Conservation (phyloP, 345 rosid genomes). For the Anastatica hierochuntica region DNA sequence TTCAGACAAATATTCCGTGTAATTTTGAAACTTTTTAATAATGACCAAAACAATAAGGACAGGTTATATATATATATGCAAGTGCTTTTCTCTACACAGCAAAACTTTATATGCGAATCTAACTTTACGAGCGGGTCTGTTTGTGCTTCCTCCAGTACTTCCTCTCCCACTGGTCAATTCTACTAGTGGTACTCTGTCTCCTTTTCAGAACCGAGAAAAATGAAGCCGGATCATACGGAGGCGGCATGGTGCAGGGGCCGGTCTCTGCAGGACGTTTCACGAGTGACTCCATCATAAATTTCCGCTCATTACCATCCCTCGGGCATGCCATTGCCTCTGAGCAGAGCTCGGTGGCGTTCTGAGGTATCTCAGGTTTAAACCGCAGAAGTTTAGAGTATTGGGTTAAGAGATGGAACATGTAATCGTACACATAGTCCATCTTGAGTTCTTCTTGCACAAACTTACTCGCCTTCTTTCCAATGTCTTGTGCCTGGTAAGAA, state of each 20-base stretch:
- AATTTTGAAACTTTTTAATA: too few species aligned
- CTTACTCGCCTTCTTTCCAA: slow-evolving; percentile 55
- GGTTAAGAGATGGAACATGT: slow-evolving; percentile 68
- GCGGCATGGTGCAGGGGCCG: slow-evolving; percentile 51
- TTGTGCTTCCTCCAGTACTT: slow-evolving; percentile 34
- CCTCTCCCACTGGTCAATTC: slow-evolving; percentile 38
- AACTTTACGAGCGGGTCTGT: slow-evolving; percentile 12
- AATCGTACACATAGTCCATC: slow-evolving; percentile 64
- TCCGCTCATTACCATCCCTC: slow-evolving; percentile 34
- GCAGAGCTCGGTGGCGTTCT: slow-evolving; percentile 37
- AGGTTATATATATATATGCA: too few species aligned
- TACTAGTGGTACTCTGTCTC: slow-evolving; percentile 24
- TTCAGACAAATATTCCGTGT: too few species aligned
- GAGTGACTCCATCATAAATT: slow-evolving; percentile 58
- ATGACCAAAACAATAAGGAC: too few species aligned
- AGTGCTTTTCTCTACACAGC: slow-evolving; percentile 9
- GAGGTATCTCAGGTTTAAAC: slow-evolving; percentile 45
- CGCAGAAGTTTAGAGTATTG: slow-evolving; percentile 64
- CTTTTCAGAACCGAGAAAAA: slow-evolving; percentile 25
- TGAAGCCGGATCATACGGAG: slow-evolving; percentile 53
- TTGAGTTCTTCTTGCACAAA: slow-evolving; percentile 46
- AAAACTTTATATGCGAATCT: slow-evolving; percentile 6
- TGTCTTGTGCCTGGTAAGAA: slow-evolving; percentile 42
- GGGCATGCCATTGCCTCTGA: slow-evolving; percentile 55
- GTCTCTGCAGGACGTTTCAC: slow-evolving; percentile 46